Conservation (phyloP, 805 yeast species). For the Priceomyces carsonii region DNA sequence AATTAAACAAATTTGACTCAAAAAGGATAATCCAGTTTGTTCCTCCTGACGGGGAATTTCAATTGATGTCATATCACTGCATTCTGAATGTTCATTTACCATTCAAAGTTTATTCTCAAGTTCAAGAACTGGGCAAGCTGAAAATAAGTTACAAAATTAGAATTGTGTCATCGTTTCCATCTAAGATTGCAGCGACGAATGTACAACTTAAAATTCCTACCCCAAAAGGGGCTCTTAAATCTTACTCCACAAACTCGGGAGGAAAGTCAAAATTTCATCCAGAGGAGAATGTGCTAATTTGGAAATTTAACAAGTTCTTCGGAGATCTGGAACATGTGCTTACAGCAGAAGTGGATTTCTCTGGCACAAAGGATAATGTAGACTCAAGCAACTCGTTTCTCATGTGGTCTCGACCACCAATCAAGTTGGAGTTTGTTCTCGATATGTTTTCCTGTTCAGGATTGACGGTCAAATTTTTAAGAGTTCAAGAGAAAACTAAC, state of each 20-base stretch:
- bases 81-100: constrained; percentile 62
- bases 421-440: constrained; percentile 65
- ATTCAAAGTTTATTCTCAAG: constrained; percentile 60
- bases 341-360: constrained; percentile 50
- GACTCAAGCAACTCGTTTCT: constrained; percentile 13
- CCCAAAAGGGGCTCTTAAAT: constrained; percentile 44
- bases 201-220: constrained; percentile 68
- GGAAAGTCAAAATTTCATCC: constrained; percentile 74
- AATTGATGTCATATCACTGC: constrained; percentile 68
- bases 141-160: constrained; percentile 58
- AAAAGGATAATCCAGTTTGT: constrained; percentile 67
- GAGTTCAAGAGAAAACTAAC: constrained; percentile 57
- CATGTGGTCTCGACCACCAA: constrained; percentile 74
- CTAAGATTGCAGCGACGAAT: constrained; percentile 60
- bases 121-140: constrained; percentile 43
- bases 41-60: constrained; percentile 89
- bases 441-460: constrained; percentile 81
- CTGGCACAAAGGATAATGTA: constrained; percentile 10
- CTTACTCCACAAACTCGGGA: constrained; percentile 40
- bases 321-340: constrained; percentile 68
- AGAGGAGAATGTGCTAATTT: constrained; percentile 60
- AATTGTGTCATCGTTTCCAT: constrained; percentile 60
- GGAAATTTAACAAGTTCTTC: constrained; percentile 69
- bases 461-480: constrained; percentile 67
- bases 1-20: constrained; percentile 64